Percentiles rank a stretch among this genome's conserved stretches.
These are phyloP conservation scores for Tagetes erecta DNA, from an alignment of 129 eudicot genomes.

Conservation along the genomic window DNA sequence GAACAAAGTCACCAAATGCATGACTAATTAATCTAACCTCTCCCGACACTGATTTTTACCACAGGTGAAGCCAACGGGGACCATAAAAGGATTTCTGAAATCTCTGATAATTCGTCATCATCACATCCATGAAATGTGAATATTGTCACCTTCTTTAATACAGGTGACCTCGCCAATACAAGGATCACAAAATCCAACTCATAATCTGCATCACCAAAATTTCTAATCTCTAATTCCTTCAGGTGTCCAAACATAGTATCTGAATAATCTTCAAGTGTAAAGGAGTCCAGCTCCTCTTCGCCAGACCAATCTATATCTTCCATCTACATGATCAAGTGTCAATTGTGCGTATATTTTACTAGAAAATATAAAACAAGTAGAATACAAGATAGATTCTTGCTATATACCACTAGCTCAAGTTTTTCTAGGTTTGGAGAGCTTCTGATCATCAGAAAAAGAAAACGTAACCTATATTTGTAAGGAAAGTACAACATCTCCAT, in stretches of 20 bases:
- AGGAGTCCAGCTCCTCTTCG: background rate
- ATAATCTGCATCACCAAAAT: background rate
- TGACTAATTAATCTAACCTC: constrained; percentile 39
- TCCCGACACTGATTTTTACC: constrained; percentile 26
- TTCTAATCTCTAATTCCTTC: background rate
- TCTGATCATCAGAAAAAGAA: too few relatives aligned
- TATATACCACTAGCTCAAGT: too few relatives aligned
- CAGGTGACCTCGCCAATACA: constrained; percentile 7
- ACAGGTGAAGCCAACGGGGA: background rate
- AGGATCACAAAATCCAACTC: constrained; percentile 21
- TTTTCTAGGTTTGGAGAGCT: too few relatives aligned
- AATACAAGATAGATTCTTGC: background rate
- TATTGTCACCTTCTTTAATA: constrained; percentile 14
- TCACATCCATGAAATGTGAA: background rate
- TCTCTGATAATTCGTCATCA: background rate
- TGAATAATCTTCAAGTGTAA: background rate
- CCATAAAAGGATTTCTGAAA: background rate
- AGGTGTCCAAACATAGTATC: constrained; percentile 13
- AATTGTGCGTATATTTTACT: background rate
- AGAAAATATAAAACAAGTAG: background rate
- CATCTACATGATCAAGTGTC: too few relatives aligned
- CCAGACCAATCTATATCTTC: too few relatives aligned
- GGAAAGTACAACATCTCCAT: too few relatives aligned
- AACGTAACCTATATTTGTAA: too few relatives aligned
- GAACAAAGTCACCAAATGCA: background rate